Percentiles rank a stretch among this genome's conserved stretches.
Evolutionary conservation across 1,139 yeast genomes (phyloP).

Genomic region (Geotrichum aggregatum): DNA sequence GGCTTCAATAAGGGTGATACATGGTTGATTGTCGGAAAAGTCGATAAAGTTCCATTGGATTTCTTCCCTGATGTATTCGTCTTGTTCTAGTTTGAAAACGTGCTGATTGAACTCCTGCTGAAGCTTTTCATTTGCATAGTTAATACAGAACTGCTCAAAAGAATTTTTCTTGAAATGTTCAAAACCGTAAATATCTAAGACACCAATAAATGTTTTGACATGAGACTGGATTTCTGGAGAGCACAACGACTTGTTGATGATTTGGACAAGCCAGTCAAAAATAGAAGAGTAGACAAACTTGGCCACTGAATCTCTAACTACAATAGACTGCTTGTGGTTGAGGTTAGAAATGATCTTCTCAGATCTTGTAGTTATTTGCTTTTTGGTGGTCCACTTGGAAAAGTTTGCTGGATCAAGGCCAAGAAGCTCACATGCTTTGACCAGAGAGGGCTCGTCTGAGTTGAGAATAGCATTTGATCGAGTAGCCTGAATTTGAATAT

Average conservation of each 20-base stretch:
- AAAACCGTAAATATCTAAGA: constrained; percentile 93
- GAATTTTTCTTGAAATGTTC: constrained; percentile 93
- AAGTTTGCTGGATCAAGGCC: constrained; percentile 72
- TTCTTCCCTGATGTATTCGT: constrained; percentile 85
- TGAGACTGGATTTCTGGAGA: constrained; percentile 55
- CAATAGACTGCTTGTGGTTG: constrained; percentile 78
- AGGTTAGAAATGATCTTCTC: constrained; percentile 86
- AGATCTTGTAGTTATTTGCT: constrained; percentile 87
- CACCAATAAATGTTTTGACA: constrained; percentile 83
- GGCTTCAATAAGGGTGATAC: constrained; percentile 88
- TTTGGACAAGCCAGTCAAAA: constrained; percentile 91
- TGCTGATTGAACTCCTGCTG: constrained; percentile 98
- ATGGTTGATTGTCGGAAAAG: constrained; percentile 94
- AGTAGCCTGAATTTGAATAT: constrained; percentile 80
- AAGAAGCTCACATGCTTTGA: constrained; percentile 77
- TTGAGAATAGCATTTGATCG: constrained; percentile 79
- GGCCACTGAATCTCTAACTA: constrained; percentile 93
- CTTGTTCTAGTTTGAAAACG: constrained; percentile 94
- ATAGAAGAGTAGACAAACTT: constrained; percentile 88
- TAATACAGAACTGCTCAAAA: constrained; percentile 95
- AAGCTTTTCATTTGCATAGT: constrained; percentile 93
- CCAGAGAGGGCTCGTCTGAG: constrained; percentile 80
- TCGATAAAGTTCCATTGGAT: constrained; percentile 97
- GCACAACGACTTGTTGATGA: constrained; percentile 77
- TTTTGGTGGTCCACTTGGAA: constrained; percentile 90